Evolutionary conservation across 208 protist genomes (phyloP).

Genomic region (Wallacemonas sp.): DNA sequence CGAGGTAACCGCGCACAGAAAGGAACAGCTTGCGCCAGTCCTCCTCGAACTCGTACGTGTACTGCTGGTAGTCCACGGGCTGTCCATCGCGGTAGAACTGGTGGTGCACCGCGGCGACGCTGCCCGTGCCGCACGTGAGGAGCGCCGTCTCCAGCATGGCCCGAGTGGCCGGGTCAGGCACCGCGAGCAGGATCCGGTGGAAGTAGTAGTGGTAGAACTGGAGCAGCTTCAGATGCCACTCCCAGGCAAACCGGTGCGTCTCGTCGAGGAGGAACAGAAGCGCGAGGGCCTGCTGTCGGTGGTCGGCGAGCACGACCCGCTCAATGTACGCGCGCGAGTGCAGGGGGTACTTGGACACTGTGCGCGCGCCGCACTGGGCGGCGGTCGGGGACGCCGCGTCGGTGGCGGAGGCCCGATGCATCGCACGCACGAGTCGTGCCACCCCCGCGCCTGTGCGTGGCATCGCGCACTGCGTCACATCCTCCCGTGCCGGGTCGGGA

Average conservation of each 20-base stretch:
- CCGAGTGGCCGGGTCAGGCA: constrained; percentile 6
- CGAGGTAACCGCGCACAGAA: constrained; percentile 36
- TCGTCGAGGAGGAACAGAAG: constrained; percentile 56
- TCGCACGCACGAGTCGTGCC: neutral
- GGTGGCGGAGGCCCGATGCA: neutral
- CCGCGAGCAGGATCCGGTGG: constrained; percentile 33
- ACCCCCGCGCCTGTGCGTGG: neutral
- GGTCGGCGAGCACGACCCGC: constrained; percentile 42
- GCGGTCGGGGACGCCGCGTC: neutral
- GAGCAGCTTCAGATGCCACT: constrained; percentile 34
- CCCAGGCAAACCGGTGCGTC: constrained; percentile 40
- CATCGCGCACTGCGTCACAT: constrained; percentile 1
- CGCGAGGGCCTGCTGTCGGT: constrained; percentile 54
- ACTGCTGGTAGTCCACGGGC: constrained; percentile 49
- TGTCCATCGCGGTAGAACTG: constrained; percentile 32
- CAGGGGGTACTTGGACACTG: constrained; percentile 26
- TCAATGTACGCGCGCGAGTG: constrained; percentile 52
- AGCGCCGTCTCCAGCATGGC: constrained; percentile 20
- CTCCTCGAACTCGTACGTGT: constrained; percentile 40
- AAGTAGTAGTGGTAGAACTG: constrained; percentile 64
- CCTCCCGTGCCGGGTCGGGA: neutral
- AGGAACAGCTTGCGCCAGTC: constrained; percentile 50
- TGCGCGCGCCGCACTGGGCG: constrained; percentile 3
- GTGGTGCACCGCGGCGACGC: constrained; percentile 22
- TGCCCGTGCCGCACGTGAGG: constrained; percentile 22